A percentile compares a stretch with the other conserved stretches of the same genome.
Conservation (phyloP, 2,329 filamentous ascomycete species). For the Apiospora saccharicola region DNA sequence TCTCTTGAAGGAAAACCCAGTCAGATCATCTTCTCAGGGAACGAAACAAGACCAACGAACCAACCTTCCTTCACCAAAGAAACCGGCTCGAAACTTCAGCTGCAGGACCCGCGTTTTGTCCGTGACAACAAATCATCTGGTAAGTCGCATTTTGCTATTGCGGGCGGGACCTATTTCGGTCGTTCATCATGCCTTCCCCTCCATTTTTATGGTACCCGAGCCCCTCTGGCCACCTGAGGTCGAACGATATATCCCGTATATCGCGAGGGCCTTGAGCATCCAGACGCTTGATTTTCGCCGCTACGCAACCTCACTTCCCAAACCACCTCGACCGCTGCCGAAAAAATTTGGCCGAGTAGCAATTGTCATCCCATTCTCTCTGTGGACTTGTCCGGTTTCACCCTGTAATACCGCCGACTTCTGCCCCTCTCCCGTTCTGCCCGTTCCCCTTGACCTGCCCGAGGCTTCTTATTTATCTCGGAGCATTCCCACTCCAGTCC, state of each 20-base stretch:
- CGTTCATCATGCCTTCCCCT: slow-evolving; percentile 8
- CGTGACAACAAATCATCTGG: slow-evolving; percentile 21
- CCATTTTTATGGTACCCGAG: slow-evolving; percentile 17
- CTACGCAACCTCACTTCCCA: slow-evolving; percentile 16
- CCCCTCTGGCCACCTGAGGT: slow-evolving; percentile 21
- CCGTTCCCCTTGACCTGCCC: not conserved
- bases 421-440: not conserved
- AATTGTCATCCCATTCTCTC: slow-evolving; percentile 9
- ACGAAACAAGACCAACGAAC: slow-evolving; percentile 19
- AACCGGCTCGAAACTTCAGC: slow-evolving; percentile 23
- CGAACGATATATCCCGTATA: slow-evolving; percentile 14
- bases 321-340: slow-evolving; percentile 3
- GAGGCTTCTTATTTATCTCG: slow-evolving; percentile 11
- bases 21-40: slow-evolving; percentile 11
- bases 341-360: slow-evolving; percentile 9
- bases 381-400: slow-evolving; percentile 20
- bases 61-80: slow-evolving; percentile 14
- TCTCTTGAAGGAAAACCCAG: not conserved
- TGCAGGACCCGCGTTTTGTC: slow-evolving; percentile 23
- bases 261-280: slow-evolving; percentile 14
- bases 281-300: slow-evolving; percentile 3
- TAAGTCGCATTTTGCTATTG: slow-evolving; percentile 12
- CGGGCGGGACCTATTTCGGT: slow-evolving; percentile 16
- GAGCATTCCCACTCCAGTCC: not conserved
- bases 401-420: slow-evolving; percentile 20